phyloP scores from a whole-genome alignment of 2,329 filamentous ascomycete species.

The Phialophora macrospora region DNA sequence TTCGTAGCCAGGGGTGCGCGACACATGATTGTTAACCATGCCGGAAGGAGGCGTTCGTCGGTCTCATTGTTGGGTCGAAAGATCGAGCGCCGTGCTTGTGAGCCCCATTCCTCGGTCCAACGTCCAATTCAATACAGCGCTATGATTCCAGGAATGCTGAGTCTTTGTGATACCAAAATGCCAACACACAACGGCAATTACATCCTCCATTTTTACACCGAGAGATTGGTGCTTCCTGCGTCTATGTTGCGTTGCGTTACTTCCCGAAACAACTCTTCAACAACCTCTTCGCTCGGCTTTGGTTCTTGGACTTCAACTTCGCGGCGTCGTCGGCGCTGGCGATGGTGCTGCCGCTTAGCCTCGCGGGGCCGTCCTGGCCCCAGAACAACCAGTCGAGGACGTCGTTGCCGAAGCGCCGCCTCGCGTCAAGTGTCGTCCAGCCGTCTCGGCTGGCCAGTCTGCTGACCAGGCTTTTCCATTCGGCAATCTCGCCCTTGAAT shows the following conservation, averaged over 20 bases:
- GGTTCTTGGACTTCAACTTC: conserved; percentile 24
- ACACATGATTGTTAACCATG: no score
- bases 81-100: no score
- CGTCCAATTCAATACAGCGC: no score
- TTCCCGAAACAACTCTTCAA: conserved; percentile 26
- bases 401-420: conserved; percentile 31
- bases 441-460: conserved; percentile 21
- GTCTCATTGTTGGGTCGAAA: no score
- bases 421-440: conserved; percentile 27
- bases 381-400: conserved; percentile 40
- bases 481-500: conserved; percentile 26
- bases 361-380: conserved; percentile 42
- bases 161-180: not conserved
- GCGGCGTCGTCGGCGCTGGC: not conserved
- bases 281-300: conserved; percentile 2
- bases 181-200: not conserved
- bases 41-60: no score
- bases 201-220: not conserved
- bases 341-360: conserved; percentile 33
- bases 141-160: not conserved
- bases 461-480: conserved; percentile 27
- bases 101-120: no score
- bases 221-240: not conserved
- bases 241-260: not conserved
- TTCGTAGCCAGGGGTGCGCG: no score